Evolutionary conservation across 78 protist genomes (phyloP).

Genomic region (Polysphondylium violaceum): DNA sequence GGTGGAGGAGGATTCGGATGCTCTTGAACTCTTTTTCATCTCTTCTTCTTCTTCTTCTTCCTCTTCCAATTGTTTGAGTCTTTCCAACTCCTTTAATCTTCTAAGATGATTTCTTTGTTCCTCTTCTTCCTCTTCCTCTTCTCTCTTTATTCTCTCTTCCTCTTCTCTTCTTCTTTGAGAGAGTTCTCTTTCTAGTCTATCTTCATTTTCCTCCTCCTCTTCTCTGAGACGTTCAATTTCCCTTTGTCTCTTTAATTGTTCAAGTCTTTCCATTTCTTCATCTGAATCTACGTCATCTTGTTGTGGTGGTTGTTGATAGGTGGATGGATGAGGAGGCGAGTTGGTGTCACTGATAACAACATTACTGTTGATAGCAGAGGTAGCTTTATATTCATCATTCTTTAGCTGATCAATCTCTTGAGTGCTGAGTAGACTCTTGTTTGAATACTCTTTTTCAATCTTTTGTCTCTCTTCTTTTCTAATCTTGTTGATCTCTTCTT

Average conservation of each 20-base stretch:
- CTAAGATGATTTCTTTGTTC: conserved; percentile 27
- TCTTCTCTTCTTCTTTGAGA: conserved; percentile 44
- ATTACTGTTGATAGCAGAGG: too few relatives aligned
- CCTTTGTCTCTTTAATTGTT: conserved; percentile 55
- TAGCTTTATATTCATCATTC: neutral
- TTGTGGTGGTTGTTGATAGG: neutral
- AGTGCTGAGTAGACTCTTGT: neutral
- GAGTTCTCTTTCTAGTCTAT: conserved; percentile 33
- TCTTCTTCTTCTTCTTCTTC: conserved; percentile 76
- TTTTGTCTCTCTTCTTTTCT: conserved; percentile 15
- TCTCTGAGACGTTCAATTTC: conserved; percentile 67
- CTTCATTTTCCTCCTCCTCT: conserved; percentile 77
- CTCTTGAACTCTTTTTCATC: neutral
- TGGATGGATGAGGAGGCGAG: neutral
- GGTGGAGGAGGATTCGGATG: neutral
- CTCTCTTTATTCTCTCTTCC: conserved; percentile 50
- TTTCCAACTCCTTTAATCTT: conserved; percentile 52
- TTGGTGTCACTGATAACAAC: neutral
- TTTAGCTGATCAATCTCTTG: conserved; percentile 18
- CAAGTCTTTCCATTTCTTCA: conserved; percentile 51
- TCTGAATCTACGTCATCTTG: conserved; percentile 28
- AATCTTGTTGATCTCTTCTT: conserved; percentile 23
- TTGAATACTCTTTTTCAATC: conserved; percentile 16
- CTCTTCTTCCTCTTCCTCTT: conserved; percentile 75
- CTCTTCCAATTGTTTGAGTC: conserved; percentile 64